Conservation (phyloP, 257 asterid genomes). For the Capsicum chinense region DNA sequence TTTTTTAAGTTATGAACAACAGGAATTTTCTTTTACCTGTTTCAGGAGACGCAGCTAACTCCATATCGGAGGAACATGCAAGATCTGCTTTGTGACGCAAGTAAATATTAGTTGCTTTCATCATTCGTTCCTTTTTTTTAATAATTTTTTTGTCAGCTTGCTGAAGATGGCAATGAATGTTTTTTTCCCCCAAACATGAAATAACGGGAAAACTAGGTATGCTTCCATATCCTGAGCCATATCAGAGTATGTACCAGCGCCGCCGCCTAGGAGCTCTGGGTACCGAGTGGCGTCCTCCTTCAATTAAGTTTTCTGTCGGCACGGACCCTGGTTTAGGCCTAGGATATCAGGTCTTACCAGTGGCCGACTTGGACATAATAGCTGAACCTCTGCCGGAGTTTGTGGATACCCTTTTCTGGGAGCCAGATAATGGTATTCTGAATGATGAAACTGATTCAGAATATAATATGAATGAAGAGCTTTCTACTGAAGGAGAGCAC, state of each 20-base stretch:
- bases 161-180: slow-evolving; percentile 25
- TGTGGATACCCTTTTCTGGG: slow-evolving; percentile 84
- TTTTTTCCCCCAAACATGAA: background rate
- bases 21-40: slow-evolving; percentile 36
- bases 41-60: slow-evolving; percentile 92
- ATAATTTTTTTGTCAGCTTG: slow-evolving; percentile 28
- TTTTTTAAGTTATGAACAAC: slow-evolving; percentile 34
- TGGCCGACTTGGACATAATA: slow-evolving; percentile 77
- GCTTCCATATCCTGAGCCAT: slow-evolving; percentile 98
- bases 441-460: slow-evolving; percentile 95
- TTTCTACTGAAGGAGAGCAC: slow-evolving; percentile 63
- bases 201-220: slow-evolving; percentile 63
- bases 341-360: slow-evolving; percentile 76
- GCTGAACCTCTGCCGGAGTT: slow-evolving; percentile 86
- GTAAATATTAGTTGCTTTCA: slow-evolving; percentile 56
- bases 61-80: slow-evolving; percentile 82
- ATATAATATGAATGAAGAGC: slow-evolving; percentile 70
- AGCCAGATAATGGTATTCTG: slow-evolving; percentile 84
- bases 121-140: slow-evolving; percentile 6
- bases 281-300: slow-evolving; percentile 90
- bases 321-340: slow-evolving; percentile 79
- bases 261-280: slow-evolving; percentile 90
- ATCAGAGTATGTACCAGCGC: slow-evolving; percentile 85
- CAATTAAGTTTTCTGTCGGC: slow-evolving; percentile 85
- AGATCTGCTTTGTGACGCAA: slow-evolving; percentile 90